Evolutionary conservation across 805 yeast genomes (phyloP).

Genomic region (Candida tibetensis): DNA sequence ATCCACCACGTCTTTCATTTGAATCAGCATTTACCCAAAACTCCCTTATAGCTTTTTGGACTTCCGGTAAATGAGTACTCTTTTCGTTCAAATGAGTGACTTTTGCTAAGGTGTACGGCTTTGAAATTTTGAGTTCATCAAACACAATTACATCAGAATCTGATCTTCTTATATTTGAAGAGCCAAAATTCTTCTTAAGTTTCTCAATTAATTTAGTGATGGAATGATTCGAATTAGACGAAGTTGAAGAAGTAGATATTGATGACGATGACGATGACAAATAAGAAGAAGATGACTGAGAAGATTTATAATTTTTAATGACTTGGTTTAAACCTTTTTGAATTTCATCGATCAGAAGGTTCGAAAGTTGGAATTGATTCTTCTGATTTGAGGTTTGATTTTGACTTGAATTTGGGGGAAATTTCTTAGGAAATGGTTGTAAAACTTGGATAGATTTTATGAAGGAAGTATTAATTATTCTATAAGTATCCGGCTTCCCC

Average conservation of each 20-base stretch:
- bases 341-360: constrained; percentile 17
- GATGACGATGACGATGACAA: not conserved
- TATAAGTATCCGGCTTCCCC: constrained; percentile 29
- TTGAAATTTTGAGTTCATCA: constrained; percentile 35
- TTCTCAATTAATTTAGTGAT: constrained; percentile 16
- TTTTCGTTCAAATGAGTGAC: constrained; percentile 23
- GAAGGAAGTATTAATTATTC: constrained; percentile 55
- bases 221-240: constrained; percentile 10
- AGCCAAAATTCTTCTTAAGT: constrained; percentile 19
- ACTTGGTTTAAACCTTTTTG: constrained; percentile 12
- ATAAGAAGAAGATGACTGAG: too few relatives aligned
- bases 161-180: constrained; percentile 27
- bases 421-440: constrained; percentile 31
- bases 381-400: not conserved
- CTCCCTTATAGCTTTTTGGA: constrained; percentile 23
- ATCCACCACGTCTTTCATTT: constrained; percentile 27
- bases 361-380: not conserved
- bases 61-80: constrained; percentile 20
- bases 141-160: constrained; percentile 34
- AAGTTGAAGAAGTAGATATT: not conserved
- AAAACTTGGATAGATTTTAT: constrained; percentile 50
- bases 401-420: not conserved
- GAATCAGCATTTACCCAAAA: constrained; percentile 26
- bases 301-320: constrained; percentile 3
- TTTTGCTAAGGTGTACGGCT: constrained; percentile 35